Conservation (phyloP, 768 basidiomycete genomes). For the Nevesoporus exiguus region DNA sequence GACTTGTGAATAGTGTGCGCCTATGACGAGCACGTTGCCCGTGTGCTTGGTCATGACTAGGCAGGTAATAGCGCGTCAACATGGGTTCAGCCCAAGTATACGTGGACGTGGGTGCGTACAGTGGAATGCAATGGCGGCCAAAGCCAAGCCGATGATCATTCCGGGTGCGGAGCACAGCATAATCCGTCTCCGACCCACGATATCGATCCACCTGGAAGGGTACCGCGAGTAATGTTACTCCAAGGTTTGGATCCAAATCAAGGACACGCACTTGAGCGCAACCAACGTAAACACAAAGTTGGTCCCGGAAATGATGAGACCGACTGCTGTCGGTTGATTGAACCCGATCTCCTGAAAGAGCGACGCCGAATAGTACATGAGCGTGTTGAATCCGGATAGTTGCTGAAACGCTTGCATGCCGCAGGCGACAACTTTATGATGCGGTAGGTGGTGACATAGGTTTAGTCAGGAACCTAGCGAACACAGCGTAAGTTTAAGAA, state of each 20-base stretch:
- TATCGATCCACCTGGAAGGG: constrained; percentile 48
- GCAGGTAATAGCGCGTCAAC: neutral
- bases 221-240: neutral
- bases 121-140: constrained; percentile 44
- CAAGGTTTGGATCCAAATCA: neutral
- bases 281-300: constrained; percentile 78
- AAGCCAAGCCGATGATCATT: constrained; percentile 58
- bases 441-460: neutral
- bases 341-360: constrained; percentile 81
- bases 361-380: constrained; percentile 73
- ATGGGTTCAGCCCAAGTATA: neutral
- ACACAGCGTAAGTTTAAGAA: neutral
- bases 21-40: constrained; percentile 55
- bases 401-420: constrained; percentile 85
- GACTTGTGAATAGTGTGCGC: constrained; percentile 51
- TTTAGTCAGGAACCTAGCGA: neutral
- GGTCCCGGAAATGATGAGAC: constrained; percentile 72
- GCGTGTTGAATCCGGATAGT: constrained; percentile 80
- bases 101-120: constrained; percentile 21
- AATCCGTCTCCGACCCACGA: constrained; percentile 63
- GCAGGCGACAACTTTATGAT: constrained; percentile 61
- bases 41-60: constrained; percentile 61
- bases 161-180: constrained; percentile 71
- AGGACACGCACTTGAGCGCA: constrained; percentile 51
- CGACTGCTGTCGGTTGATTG: constrained; percentile 77